phyloP scores from a whole-genome alignment of 108 stramenopile genomes.

The Cylindrotheca fusiformis region DNA sequence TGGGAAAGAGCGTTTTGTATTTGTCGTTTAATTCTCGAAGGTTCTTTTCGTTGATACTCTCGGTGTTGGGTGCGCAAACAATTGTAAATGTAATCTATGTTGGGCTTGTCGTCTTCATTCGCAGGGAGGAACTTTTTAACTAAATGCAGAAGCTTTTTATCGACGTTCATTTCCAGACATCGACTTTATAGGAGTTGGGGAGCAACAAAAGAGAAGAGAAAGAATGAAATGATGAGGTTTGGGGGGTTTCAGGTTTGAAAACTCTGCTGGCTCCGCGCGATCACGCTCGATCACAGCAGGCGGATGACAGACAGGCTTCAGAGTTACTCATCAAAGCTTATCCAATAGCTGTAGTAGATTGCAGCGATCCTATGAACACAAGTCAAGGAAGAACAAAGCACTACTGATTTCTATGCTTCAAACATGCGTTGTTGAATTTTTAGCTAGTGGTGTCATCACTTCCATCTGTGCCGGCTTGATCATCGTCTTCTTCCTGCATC shows the following conservation, averaged over 20 bases:
- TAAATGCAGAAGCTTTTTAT: slow-evolving; percentile 50
- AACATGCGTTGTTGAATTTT: neutral
- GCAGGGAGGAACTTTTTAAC: slow-evolving; percentile 35
- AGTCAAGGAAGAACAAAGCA: no score
- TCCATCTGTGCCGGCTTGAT: neutral
- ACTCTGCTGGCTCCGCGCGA: no score
- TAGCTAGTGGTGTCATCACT: neutral
- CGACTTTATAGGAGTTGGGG: no score
- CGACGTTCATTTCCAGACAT: slow-evolving; percentile 20
- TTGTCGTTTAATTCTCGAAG: slow-evolving; percentile 32
- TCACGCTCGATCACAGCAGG: no score
- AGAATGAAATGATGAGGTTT: no score
- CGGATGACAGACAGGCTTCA: no score
- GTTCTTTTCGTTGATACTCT: slow-evolving; percentile 74
- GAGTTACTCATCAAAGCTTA: no score
- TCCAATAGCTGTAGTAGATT: no score
- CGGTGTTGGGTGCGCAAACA: slow-evolving; percentile 49
- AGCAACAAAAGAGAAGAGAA: no score
- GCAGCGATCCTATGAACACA: no score
- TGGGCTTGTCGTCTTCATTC: slow-evolving; percentile 8
- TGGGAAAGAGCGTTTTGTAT: slow-evolving; percentile 43
- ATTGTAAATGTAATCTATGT: slow-evolving; percentile 32
- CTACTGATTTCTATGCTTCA: neutral
- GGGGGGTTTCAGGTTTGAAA: no score
- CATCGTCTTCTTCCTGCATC: slow-evolving; percentile 43